Evolutionary conservation across 345 rosid species (phyloP).

Genomic region (Excoecaria cochinchinensis): DNA sequence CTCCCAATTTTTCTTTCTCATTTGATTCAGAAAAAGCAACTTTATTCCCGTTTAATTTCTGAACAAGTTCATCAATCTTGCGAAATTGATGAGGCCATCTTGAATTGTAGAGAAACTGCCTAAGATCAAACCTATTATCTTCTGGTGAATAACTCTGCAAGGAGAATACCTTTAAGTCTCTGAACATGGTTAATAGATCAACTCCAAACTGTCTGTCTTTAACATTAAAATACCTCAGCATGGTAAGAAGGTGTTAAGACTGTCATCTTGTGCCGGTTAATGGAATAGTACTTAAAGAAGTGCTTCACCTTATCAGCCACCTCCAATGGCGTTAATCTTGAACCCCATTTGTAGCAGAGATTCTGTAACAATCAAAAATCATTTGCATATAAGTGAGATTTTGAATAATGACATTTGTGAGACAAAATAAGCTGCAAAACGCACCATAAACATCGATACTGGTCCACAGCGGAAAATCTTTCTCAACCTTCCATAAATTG

Average conservation of each 20-base stretch:
- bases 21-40: conserved; percentile 43
- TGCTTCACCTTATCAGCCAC: conserved; percentile 92
- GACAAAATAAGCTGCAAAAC: conserved; percentile 8
- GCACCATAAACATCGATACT: conserved; percentile 91
- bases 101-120: conserved; percentile 82
- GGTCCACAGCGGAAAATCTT: conserved; percentile 98
- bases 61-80: conserved; percentile 87
- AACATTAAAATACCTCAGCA: conserved; percentile 66
- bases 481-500: conserved; percentile 84
- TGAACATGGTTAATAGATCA: not conserved
- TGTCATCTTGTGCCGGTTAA: conserved; percentile 97
- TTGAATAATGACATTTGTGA: not conserved
- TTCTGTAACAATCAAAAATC: conserved; percentile 50
- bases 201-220: not conserved
- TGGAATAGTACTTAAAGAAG: conserved; percentile 95
- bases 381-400: not conserved
- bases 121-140: conserved; percentile 87
- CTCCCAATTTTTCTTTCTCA: not conserved
- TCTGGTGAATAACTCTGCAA: conserved; percentile 95
- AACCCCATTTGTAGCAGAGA: conserved; percentile 92
- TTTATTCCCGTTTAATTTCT: conserved; percentile 54
- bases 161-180: not conserved
- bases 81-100: conserved; percentile 90
- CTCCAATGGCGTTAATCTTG: conserved; percentile 70
- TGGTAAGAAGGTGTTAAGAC: conserved; percentile 93